These are phyloP conservation scores for Laetiporus sulphureus DNA, from an alignment of 1,284 basidiomycete species.

Conservation along the genomic window DNA sequence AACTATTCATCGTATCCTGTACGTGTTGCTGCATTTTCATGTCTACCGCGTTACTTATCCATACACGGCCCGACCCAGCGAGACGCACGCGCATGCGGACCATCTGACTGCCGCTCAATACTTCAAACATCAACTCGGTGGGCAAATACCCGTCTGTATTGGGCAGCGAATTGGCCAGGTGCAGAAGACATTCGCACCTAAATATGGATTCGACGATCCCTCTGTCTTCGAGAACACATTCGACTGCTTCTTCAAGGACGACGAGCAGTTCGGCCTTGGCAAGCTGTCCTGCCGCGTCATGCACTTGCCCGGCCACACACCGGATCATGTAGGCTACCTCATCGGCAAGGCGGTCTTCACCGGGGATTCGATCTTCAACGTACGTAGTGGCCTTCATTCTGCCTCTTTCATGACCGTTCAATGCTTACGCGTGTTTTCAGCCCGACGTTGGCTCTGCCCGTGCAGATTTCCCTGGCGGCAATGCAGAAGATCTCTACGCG, in stretches of 20 bases:
- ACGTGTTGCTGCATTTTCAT: conserved; percentile 8
- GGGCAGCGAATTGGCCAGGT: conserved; percentile 31
- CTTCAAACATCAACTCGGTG: conserved; percentile 26
- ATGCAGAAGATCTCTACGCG: conserved; percentile 29
- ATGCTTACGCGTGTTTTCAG: conserved; percentile 13
- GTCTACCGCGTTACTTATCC: not conserved
- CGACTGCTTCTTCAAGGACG: conserved; percentile 31
- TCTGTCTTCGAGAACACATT: conserved; percentile 25
- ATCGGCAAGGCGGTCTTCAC: conserved; percentile 34
- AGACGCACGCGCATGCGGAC: conserved; percentile 38
- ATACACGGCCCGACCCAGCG: conserved; percentile 24
- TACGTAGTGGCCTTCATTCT: conserved; percentile 13
- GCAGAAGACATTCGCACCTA: conserved; percentile 30
- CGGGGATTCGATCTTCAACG: conserved; percentile 37
- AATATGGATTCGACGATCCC: conserved; percentile 26
- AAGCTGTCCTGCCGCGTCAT: conserved; percentile 26
- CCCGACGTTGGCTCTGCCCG: conserved; percentile 36
- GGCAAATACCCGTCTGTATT: conserved; percentile 29
- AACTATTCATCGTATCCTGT: conserved; percentile 30
- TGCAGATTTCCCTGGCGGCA: conserved; percentile 35
- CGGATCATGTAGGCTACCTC: conserved; percentile 33
- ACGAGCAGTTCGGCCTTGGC: conserved; percentile 31
- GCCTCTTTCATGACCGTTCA: not conserved
- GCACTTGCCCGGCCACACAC: conserved; percentile 33
- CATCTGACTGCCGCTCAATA: conserved; percentile 35